Base-by-base conservation (phyloP, 305 asterid genomes). In the Rubia balearica region DNA sequence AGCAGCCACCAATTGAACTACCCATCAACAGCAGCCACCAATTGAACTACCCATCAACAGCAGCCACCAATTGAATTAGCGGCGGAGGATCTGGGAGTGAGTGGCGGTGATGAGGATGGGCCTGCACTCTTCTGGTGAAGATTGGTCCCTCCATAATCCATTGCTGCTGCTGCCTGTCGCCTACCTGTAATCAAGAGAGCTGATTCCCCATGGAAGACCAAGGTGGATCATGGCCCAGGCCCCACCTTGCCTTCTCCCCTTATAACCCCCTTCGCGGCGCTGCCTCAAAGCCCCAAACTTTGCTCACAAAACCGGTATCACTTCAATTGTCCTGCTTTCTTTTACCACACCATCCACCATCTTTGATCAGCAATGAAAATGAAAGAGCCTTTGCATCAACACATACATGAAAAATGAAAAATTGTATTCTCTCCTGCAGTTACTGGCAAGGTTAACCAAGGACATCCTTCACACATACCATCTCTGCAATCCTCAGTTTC, bases 111-210 rank as follows among this genome's bases (percentile, higher is more conserved):
- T 87, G 97, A 89, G 86, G 90, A 90, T 90, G 97, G 98, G 97
- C 83, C 87, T 90, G 72, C 89, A 92, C 79, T 92, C 96, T 86
- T 92, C 96, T 74, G 97, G 96, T 83, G 95, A 82, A 83, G 96
- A 80, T 81, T 84, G 65, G 70, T 74, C 68, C 55, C 27, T 1
- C 27, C 27, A 24, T 24, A 24, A 24, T 73, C 70, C 17, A 4
- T 63, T 38, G n/a, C 62, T 30, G 61, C 61, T 56, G n/a, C n/a
- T n/a, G n/a, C n/a, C n/a, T n/a, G n/a, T n/a, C n/a, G n/a, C n/a
- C n/a, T n/a, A n/a, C n/a, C n/a, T n/a, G n/a, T n/a, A n/a, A n/a
- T n/a, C n/a, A n/a, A 24, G 27, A 24, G 27, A 24, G 27, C 36
- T 4, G 36, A 33, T 33, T 33, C 36, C 36, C 36, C 0, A 62